Conservation (phyloP, 192 early-diverging fungal genomes). For the Coemansia interrupta region DNA sequence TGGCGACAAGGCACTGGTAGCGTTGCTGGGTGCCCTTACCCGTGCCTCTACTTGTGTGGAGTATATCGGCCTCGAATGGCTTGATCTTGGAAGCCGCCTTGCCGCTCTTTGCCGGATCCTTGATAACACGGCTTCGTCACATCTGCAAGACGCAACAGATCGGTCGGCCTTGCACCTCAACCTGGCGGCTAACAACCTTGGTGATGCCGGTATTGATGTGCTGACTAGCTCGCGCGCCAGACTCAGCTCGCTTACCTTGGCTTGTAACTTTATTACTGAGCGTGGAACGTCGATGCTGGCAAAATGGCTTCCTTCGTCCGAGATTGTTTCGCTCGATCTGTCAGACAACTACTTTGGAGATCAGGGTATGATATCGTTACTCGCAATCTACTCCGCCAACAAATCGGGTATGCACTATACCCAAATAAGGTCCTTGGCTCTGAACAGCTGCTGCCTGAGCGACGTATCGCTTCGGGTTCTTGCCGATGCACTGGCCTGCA, state of each 20-base stretch:
- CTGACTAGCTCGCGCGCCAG: constrained; percentile 24
- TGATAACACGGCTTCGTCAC: constrained; percentile 8
- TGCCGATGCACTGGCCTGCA: constrained; percentile 22
- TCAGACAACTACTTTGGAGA: constrained; percentile 53
- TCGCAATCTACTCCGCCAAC: constrained; percentile 9
- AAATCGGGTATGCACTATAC: constrained; percentile 7
- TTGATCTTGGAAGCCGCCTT: constrained; percentile 36
- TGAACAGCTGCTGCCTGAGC: constrained; percentile 49
- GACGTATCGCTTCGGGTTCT: constrained; percentile 43
- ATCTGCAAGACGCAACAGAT: background rate
- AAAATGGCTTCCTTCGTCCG: constrained; percentile 39
- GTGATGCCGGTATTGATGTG: constrained; percentile 33
- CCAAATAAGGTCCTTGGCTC: constrained; percentile 26
- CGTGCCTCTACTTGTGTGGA: constrained; percentile 15
- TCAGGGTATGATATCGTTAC: constrained; percentile 35
- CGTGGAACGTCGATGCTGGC: constrained; percentile 34
- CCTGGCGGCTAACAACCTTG: constrained; percentile 42
- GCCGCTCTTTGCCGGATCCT: constrained; percentile 30
- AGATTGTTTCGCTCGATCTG: constrained; percentile 27
- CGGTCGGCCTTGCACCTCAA: constrained; percentile 31
- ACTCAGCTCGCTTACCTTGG: constrained; percentile 38
- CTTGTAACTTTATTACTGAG: constrained; percentile 51
- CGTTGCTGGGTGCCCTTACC: constrained; percentile 25
- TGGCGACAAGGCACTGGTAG: constrained; percentile 19
- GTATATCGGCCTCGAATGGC: constrained; percentile 51